Evolutionary conservation across 176 grass and related monocot genomes (phyloP).

Genomic region (Aegilops umbellulata): DNA sequence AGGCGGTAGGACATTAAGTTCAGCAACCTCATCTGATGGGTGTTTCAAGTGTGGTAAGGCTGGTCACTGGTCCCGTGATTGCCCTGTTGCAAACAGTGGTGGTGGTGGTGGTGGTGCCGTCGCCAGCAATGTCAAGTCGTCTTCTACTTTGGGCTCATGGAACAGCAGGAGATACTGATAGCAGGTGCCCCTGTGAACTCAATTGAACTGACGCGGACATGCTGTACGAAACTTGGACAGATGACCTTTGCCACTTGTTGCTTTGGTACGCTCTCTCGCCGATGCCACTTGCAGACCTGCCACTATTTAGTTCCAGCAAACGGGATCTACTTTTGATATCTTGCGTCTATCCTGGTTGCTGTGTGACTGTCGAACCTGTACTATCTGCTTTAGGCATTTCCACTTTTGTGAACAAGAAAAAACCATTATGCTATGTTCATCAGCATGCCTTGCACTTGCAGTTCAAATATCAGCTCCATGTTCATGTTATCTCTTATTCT

Average conservation of each 20-base stretch:
- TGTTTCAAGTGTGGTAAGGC: constrained; percentile 72
- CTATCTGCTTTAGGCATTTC: background rate
- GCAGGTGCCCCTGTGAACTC: constrained; percentile 44
- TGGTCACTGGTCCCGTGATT: constrained; percentile 72
- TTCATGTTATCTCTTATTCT: background rate
- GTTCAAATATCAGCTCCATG: background rate
- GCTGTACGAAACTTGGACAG: constrained; percentile 41
- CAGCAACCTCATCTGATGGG: constrained; percentile 29
- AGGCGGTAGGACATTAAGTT: constrained; percentile 38
- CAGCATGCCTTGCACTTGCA: background rate
- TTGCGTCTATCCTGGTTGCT: constrained; percentile 8
- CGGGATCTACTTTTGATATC: constrained; percentile 1
- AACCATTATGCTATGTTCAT: background rate
- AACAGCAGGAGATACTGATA: constrained; percentile 40
- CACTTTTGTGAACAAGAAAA: background rate
- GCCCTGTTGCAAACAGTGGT: constrained; percentile 42
- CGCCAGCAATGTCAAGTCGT: constrained; percentile 29
- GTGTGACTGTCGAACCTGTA: background rate
- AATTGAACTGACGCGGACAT: constrained; percentile 48
- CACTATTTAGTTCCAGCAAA: background rate
- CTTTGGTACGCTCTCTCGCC: constrained; percentile 18
- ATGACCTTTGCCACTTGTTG: constrained; percentile 28
- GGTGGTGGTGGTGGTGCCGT: constrained; percentile 27
- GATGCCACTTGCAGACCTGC: constrained; percentile 17
- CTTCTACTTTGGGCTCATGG: constrained; percentile 39